phyloP scores from a whole-genome alignment of 768 basidiomycete genomes.

The Pisolithus tinctorius region DNA sequence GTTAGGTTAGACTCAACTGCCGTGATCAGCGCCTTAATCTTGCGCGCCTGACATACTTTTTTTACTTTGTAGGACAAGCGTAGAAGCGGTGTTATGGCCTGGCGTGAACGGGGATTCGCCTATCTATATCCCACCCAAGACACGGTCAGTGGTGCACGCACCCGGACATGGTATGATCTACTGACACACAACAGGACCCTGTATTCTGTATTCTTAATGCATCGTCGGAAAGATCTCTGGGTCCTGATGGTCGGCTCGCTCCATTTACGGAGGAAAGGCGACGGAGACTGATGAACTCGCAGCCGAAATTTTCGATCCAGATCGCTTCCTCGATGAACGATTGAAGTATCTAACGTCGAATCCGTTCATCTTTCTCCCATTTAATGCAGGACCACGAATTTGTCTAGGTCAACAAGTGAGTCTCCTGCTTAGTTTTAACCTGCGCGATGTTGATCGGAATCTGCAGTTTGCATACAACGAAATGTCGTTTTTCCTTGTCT shows the following conservation, averaged over 20 bases:
- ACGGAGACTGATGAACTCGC: not conserved
- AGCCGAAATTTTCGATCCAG: slow-evolving; percentile 61
- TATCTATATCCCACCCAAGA: slow-evolving; percentile 27
- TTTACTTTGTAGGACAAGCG: slow-evolving; percentile 14
- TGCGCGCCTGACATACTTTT: not conserved
- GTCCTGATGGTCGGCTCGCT: slow-evolving; percentile 46
- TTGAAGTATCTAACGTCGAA: slow-evolving; percentile 50
- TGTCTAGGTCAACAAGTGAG: slow-evolving; percentile 33
- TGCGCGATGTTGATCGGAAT: slow-evolving; percentile 1
- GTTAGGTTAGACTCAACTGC: slow-evolving; percentile 6
- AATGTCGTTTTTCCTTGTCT: slow-evolving; percentile 54
- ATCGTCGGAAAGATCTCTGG: slow-evolving; percentile 57
- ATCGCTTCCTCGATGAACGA: slow-evolving; percentile 60
- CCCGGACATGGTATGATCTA: not conserved
- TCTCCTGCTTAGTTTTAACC: not conserved
- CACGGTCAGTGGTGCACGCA: slow-evolving; percentile 12
- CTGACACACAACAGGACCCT: slow-evolving; percentile 22
- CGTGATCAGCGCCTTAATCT: not conserved
- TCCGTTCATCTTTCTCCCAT: slow-evolving; percentile 43
- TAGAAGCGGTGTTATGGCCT: slow-evolving; percentile 17
- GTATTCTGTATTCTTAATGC: slow-evolving; percentile 52
- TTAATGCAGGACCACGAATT: slow-evolving; percentile 34
- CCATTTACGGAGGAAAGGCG: too few species aligned
- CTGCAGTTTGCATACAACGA: slow-evolving; percentile 61
- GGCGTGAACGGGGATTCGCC: slow-evolving; percentile 18